Conservation (phyloP, 1,284 basidiomycete genomes). For the Ustilago hordei region DNA sequence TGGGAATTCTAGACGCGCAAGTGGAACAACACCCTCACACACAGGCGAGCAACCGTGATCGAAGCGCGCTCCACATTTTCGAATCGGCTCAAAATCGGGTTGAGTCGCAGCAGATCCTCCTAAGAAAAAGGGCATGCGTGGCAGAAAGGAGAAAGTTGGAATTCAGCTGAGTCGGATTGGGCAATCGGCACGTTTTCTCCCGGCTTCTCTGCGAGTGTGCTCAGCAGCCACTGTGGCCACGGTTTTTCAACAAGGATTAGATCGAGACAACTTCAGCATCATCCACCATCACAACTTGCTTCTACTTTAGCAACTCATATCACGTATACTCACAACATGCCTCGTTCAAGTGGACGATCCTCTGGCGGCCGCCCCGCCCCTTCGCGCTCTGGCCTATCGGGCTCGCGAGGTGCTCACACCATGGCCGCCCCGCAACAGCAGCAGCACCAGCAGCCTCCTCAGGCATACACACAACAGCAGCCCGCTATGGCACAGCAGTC, state of each 20-base stretch:
- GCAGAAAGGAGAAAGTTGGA: neutral
- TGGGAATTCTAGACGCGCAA: slow-evolving; percentile 41
- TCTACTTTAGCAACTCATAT: slow-evolving; percentile 4
- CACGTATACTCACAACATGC: slow-evolving; percentile 47
- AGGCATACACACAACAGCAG: slow-evolving; percentile 39
- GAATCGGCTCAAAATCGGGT: slow-evolving; percentile 28
- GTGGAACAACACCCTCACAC: slow-evolving; percentile 36
- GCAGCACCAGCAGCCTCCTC: slow-evolving; percentile 36
- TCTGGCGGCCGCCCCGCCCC: slow-evolving; percentile 62
- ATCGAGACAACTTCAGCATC: neutral
- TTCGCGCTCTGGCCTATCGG: slow-evolving; percentile 59
- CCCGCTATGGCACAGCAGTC: slow-evolving; percentile 46
- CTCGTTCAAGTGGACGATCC: slow-evolving; percentile 59
- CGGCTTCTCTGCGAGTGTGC: slow-evolving; percentile 12
- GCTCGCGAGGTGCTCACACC: slow-evolving; percentile 66
- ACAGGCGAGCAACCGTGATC: slow-evolving; percentile 27
- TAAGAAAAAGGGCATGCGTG: neutral
- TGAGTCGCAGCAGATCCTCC: neutral
- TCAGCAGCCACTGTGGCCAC: slow-evolving; percentile 14
- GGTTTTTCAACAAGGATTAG: slow-evolving; percentile 1
- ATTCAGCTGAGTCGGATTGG: slow-evolving; percentile 34
- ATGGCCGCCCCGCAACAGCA: slow-evolving; percentile 59
- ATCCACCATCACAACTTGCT: slow-evolving; percentile 17
- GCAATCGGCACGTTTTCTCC: slow-evolving; percentile 34
- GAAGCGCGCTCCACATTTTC: slow-evolving; percentile 34